A percentile compares a stretch with the other conserved stretches of the same genome.
Evolutionary conservation across 2,329 filamentous ascomycete species (phyloP).

Genomic region (Sordariomycetes sp.): DNA sequence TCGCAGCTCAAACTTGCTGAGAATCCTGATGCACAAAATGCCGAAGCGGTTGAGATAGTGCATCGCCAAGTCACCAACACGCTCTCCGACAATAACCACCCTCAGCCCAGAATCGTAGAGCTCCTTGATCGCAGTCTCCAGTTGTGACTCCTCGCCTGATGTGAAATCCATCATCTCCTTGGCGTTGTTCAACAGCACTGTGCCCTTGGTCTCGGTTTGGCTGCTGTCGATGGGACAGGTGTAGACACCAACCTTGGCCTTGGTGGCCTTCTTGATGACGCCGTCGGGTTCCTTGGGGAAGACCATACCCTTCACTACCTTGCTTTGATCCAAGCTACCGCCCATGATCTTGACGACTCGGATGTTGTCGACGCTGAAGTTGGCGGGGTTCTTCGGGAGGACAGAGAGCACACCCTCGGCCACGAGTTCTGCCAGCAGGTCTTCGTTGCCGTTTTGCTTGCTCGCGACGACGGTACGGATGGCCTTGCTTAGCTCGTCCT

Average conservation of each 20-base stretch:
- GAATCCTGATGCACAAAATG: conserved; percentile 91
- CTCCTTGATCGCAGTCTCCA: conserved; percentile 89
- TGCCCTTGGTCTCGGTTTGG: conserved; percentile 98
- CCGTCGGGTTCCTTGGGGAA: conserved; percentile 95
- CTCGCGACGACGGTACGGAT: conserved; percentile 91
- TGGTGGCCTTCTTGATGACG: conserved; percentile 77
- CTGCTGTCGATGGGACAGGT: conserved; percentile 92
- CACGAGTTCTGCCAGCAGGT: conserved; percentile 77
- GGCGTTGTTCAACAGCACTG: conserved; percentile 90
- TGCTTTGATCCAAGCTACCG: conserved; percentile 86
- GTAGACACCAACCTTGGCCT: conserved; percentile 94
- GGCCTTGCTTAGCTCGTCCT: conserved; percentile 84
- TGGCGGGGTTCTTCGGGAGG: conserved; percentile 85
- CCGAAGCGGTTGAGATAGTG: conserved; percentile 98
- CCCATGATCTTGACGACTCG: conserved; percentile 99
- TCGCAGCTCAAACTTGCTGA: conserved; percentile 96
- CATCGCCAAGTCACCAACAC: conserved; percentile 90
- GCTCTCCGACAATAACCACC: conserved; percentile 84
- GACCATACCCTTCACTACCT: conserved; percentile 96
- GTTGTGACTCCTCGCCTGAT: conserved; percentile 88
- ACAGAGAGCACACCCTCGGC: conserved; percentile 80
- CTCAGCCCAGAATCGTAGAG: conserved; percentile 88
- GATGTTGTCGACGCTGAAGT: conserved; percentile 99
- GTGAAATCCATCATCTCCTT: conserved; percentile 99
- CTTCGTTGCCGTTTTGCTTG: conserved; percentile 93